Conservation (phyloP, 176 grass and related monocot species). For the Coix lacrymajobi region DNA sequence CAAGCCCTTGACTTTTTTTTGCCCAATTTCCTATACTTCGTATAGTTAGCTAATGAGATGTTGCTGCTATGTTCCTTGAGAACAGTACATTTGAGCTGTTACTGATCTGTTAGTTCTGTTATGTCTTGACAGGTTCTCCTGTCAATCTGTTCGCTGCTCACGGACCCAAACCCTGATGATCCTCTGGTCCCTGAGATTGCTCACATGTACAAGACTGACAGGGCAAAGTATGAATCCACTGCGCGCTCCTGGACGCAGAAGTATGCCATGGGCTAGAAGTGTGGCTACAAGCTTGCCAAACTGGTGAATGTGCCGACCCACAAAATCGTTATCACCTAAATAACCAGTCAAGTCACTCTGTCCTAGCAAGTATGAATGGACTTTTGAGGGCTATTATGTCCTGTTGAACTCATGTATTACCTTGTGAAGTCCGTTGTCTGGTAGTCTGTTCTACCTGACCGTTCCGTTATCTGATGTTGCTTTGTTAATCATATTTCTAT, state of each 20-base stretch:
- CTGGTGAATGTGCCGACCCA: constrained; percentile 5
- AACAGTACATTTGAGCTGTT: not conserved
- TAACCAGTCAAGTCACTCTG: constrained; percentile 35
- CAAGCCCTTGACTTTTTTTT: no score
- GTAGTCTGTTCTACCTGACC: constrained; percentile 51
- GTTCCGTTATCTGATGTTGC: constrained; percentile 33
- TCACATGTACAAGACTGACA: constrained; percentile 94
- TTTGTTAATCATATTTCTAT: constrained; percentile 30
- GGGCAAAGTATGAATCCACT: constrained; percentile 78
- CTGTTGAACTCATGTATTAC: constrained; percentile 37
- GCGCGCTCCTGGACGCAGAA: constrained; percentile 90
- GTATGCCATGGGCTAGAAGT: constrained; percentile 74
- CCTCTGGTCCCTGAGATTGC: constrained; percentile 81
- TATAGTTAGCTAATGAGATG: not conserved
- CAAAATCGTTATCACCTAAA: constrained; percentile 40
- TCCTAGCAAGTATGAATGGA: constrained; percentile 35
- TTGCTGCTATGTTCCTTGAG: not conserved
- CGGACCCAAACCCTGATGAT: constrained; percentile 78
- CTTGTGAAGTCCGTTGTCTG: constrained; percentile 47
- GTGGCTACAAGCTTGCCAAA: not conserved
- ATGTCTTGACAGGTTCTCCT: constrained; percentile 53
- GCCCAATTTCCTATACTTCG: not conserved
- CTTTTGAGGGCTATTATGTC: constrained; percentile 36
- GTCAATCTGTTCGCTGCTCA: constrained; percentile 74
- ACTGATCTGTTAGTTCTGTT: not conserved